Percentiles rank a stretch among this genome's conserved stretches.
These are phyloP conservation scores for Lipomyces kockii DNA, from an alignment of 805 yeast genomes.

Conservation along the genomic window DNA sequence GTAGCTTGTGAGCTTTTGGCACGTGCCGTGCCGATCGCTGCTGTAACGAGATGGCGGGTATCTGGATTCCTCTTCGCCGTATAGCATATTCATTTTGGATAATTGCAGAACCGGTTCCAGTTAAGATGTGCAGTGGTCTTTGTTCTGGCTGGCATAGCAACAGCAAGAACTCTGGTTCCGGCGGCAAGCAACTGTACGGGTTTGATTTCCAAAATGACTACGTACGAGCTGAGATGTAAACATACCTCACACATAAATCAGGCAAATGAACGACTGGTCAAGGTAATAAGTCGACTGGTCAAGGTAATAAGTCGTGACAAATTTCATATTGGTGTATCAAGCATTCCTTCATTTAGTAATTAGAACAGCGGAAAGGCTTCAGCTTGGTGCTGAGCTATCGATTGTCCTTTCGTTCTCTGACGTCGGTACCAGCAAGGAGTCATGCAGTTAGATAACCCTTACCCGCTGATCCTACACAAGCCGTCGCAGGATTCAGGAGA, in stretches of 20 bases:
- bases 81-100: constrained; percentile 1
- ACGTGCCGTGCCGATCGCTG: constrained; percentile 1
- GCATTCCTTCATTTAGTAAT: background rate
- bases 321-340: background rate
- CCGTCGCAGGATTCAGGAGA: too few species aligned
- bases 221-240: background rate
- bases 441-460: too few species aligned
- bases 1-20: background rate
- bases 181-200: background rate
- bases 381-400: background rate
- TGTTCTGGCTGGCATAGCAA: background rate
- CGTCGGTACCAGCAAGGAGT: too few species aligned
- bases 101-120: background rate
- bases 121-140: background rate
- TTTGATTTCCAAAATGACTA: background rate
- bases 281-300: too few species aligned
- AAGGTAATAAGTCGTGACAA: too few species aligned
- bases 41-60: background rate
- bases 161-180: background rate
- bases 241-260: background rate
- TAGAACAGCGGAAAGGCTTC: background rate
- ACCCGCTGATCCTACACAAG: too few species aligned
- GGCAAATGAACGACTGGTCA: background rate
- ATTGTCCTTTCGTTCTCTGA: background rate
- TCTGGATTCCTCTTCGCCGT: background rate